Evolutionary conservation across 2,329 filamentous ascomycete species (phyloP).

Genomic region (Leptodontidium sp.): DNA sequence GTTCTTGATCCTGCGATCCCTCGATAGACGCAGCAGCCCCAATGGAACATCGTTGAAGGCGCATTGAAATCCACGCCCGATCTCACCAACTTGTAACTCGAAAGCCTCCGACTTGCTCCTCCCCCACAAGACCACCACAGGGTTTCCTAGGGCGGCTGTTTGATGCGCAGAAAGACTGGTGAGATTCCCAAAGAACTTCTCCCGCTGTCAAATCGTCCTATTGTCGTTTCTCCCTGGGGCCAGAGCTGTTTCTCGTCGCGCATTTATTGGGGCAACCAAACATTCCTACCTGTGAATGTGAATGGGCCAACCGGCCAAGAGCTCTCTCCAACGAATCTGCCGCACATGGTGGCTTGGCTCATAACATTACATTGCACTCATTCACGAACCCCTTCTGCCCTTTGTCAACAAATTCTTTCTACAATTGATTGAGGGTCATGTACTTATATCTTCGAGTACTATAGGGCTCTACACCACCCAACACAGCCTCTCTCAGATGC

Average conservation of each 20-base stretch:
- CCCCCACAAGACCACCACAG: constrained; percentile 20
- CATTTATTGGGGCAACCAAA: constrained; percentile 3
- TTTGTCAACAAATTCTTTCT: constrained; percentile 12
- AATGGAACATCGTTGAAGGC: constrained; percentile 18
- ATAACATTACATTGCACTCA: constrained; percentile 5
- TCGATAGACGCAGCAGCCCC: constrained; percentile 10
- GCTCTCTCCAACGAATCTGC: constrained; percentile 8
- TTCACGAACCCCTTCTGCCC: not conserved
- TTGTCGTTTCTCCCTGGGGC: not conserved
- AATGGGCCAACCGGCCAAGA: constrained; percentile 21
- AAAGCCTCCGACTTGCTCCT: constrained; percentile 16
- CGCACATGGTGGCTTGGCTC: constrained; percentile 20
- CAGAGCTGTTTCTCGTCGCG: constrained; percentile 10
- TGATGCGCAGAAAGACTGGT: constrained; percentile 28
- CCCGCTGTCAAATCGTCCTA: constrained; percentile 4
- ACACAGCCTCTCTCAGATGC: constrained; percentile 42
- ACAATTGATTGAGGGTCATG: constrained; percentile 22
- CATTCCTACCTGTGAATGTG: constrained; percentile 16
- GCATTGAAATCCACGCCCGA: constrained; percentile 14
- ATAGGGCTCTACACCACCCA: constrained; percentile 18
- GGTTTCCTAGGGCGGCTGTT: constrained; percentile 27
- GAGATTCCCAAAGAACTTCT: constrained; percentile 18
- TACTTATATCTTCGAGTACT: constrained; percentile 37
- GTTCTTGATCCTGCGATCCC: not conserved
- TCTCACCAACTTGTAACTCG: constrained; percentile 23